A percentile compares a stretch with the other conserved stretches of the same genome.
Conservation (phyloP, 139 green algal genomes). For the Tetraselmis striata region DNA sequence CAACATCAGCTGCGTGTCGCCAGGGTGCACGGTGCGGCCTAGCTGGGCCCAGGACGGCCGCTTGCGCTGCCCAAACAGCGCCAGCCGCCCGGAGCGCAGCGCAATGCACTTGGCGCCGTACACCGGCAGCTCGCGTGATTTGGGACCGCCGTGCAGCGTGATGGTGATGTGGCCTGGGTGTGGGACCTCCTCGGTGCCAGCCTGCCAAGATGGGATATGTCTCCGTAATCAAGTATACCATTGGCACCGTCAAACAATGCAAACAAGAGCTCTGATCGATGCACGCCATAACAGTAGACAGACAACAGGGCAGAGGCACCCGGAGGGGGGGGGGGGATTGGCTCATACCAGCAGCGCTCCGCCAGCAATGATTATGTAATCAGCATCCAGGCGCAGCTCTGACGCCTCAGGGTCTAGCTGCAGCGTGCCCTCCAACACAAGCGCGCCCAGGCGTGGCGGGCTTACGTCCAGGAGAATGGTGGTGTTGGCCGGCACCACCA, state of each 20-base stretch:
- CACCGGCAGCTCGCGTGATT: conserved; percentile 16
- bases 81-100: conserved; percentile 5
- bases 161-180: conserved; percentile 11
- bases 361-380: conserved; percentile 17
- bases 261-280: too few species aligned
- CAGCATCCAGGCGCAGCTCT: conserved; percentile 16
- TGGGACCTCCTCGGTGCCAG: conserved; percentile 17
- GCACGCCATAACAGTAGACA: too few species aligned
- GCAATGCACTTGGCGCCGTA: conserved; percentile 27
- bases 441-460: conserved; percentile 10
- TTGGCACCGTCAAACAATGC: too few species aligned
- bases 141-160: conserved; percentile 20
- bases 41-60: conserved; percentile 15
- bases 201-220: too few species aligned
- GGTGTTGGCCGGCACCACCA: conserved; percentile 12
- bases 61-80: conserved; percentile 13
- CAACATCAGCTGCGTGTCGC: background rate
- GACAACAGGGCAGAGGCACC: too few species aligned
- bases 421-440: conserved; percentile 22
- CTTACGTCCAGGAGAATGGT: conserved; percentile 21
- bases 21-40: background rate
- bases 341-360: conserved; percentile 15
- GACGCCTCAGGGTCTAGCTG: conserved; percentile 5
- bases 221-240: too few species aligned
- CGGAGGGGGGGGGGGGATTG: too few species aligned